Evolutionary conservation across 116 monocot species (phyloP), one percentile per base, ranked within the genome.

Genomic region (Trichopus zeylanicus): DNA sequence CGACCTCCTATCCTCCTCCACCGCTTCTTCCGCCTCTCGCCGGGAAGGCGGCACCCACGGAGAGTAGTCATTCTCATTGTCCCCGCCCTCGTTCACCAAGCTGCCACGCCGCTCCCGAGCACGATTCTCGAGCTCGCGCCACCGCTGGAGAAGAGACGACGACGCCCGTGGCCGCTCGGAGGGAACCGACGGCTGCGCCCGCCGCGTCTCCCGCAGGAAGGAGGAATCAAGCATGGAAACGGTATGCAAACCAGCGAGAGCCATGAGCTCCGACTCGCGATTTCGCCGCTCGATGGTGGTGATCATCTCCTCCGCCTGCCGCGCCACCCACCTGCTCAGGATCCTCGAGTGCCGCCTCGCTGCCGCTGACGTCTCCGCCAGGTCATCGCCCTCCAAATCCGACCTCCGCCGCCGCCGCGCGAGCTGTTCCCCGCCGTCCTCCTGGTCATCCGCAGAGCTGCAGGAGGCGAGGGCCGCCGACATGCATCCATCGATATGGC

Each of bases 221-320:
- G 86, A 80, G n/a, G 80, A 77, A 39, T 86, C 91, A 31, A 86
- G 80, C 90, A 91, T 91, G 25, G 90, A 85, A 6, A 86, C 93
- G 13, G 88, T 79, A 63, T 93, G 88, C 56, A 88, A 73, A 13
- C 85, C 74, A 2, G 84, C 81, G 10, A 88, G 79, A 6, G 85
- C 93, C 63, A 93, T 69, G 35, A 88, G 85, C 76, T 88, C 88
- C 25, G 74, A 72, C 77, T 91, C 86, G 24, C 85, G 79, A 54
- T 91, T 85, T 29, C 76, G 66, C 23, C 88, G 53, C 78, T 87
- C 92, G 46, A 92, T 78, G 25, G 83, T 87, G 7, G 78, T 76
- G 49, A 83, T 87, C 84, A 87, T 87, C 76, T 81, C 78, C 78
- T 84, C 86, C 18, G 75, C 81, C 74, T 81, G 84, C 28, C 84